Percentiles rank a stretch among this genome's conserved stretches.
These are phyloP conservation scores for Fusarium xylarioides DNA, from an alignment of 2,329 filamentous ascomycete genomes.

Conservation along the genomic window DNA sequence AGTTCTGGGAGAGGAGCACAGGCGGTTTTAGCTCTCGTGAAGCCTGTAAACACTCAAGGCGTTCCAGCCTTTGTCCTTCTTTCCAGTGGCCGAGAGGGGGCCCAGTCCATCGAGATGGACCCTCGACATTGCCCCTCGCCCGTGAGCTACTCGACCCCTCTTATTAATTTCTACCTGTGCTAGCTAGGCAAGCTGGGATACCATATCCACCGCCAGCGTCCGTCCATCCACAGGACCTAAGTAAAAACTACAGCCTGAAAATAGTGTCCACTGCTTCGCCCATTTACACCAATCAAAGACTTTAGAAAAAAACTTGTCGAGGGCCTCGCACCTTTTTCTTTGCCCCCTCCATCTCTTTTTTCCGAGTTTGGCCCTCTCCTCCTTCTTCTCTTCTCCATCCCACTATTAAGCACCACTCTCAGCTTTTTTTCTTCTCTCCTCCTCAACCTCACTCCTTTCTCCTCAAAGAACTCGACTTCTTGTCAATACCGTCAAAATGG, in stretches of 20 bases:
- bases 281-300: constrained; percentile 49
- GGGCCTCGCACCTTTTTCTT: constrained; percentile 47
- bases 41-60: too few species aligned
- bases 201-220: constrained; percentile 33
- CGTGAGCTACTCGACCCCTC: too few species aligned
- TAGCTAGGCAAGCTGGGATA: background rate
- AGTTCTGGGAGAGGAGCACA: constrained; percentile 1
- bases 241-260: constrained; percentile 16
- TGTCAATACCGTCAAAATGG: constrained; percentile 64
- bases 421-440: constrained; percentile 41
- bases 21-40: too few species aligned
- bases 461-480: constrained; percentile 46
- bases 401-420: constrained; percentile 41
- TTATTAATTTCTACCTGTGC: constrained; percentile 5
- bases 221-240: constrained; percentile 26
- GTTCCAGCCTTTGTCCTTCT: too few species aligned
- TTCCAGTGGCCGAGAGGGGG: too few species aligned
- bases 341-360: constrained; percentile 45
- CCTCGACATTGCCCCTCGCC: too few species aligned
- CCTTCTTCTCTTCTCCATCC: constrained; percentile 45
- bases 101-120: too few species aligned
- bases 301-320: constrained; percentile 51
- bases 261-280: constrained; percentile 40
- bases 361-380: constrained; percentile 42
- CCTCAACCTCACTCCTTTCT: constrained; percentile 42